phyloP scores from a whole-genome alignment of 345 rosid genomes.

The Firmiana major region DNA sequence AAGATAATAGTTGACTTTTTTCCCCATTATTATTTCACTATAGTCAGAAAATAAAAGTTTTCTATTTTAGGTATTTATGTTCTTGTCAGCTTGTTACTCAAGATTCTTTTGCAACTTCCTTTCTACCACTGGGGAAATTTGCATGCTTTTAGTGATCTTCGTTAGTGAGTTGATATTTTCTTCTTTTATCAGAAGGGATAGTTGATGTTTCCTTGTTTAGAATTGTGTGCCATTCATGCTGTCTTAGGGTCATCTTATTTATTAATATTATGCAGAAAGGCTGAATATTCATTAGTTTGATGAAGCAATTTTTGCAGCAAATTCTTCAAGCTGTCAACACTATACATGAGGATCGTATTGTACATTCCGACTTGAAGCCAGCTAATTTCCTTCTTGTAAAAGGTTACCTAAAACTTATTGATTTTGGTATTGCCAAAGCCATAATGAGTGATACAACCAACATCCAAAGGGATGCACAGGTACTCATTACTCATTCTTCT shows the following conservation, averaged over 20 bases:
- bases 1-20: neutral
- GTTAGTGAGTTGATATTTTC: neutral
- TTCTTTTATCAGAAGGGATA: neutral
- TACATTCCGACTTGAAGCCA: conserved; percentile 97
- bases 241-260: neutral
- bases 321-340: conserved; percentile 94
- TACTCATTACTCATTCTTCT: conserved; percentile 17
- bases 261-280: neutral
- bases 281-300: conserved; percentile 22
- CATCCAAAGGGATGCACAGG: conserved; percentile 99
- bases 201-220: neutral
- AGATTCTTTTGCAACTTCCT: neutral
- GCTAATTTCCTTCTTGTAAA: conserved; percentile 97
- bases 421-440: conserved; percentile 98
- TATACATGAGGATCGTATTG: conserved; percentile 96
- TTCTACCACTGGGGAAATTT: neutral
- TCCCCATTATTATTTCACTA: neutral
- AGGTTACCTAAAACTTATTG: conserved; percentile 92
- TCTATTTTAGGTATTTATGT: no score
- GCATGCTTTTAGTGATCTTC: neutral
- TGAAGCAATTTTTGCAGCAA: conserved; percentile 63
- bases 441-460: conserved; percentile 93
- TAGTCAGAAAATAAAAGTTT: neutral
- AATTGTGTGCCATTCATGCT: neutral
- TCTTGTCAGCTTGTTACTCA: neutral